phyloP scores from a whole-genome alignment of 2,329 filamentous ascomycete species.

The Aspergillus candidus region DNA sequence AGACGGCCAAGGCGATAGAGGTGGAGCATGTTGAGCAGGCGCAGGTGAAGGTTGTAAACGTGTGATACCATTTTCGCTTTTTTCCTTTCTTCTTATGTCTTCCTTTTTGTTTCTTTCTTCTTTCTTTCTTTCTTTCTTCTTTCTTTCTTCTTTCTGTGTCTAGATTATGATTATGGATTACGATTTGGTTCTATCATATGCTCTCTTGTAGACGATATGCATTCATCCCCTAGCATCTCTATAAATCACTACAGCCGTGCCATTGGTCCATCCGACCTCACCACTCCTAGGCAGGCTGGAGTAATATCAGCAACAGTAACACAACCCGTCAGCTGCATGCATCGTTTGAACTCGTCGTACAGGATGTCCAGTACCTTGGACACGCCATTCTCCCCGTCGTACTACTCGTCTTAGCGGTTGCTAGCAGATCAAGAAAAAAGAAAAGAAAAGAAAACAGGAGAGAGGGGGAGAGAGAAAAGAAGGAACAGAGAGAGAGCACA shows the following conservation, averaged over 20 bases:
- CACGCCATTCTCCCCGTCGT: conserved; percentile 28
- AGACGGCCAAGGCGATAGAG: conserved; percentile 8
- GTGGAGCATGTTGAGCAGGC: conserved; percentile 15
- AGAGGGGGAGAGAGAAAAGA: neutral
- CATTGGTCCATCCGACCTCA: conserved; percentile 16
- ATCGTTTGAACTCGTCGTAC: conserved; percentile 26
- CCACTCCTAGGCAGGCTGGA: conserved; percentile 14
- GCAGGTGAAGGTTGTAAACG: conserved; percentile 9
- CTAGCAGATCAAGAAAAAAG: too few species aligned
- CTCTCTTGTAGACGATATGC: too few species aligned
- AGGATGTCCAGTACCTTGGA: conserved; percentile 27
- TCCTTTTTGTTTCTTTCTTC: too few species aligned
- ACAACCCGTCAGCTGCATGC: conserved; percentile 26
- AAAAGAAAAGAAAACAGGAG: too few species aligned
- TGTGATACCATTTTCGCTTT: too few species aligned
- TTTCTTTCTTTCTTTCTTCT: too few species aligned
- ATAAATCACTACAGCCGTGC: conserved; percentile 12
- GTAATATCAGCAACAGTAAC: conserved; percentile 21
- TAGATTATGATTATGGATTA: too few species aligned
- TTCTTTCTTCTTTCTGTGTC: too few species aligned
- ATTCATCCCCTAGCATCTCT: too few species aligned
- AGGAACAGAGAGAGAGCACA: conserved; percentile 8
- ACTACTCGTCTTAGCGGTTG: conserved; percentile 17
- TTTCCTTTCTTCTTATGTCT: too few species aligned
- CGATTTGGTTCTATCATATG: too few species aligned